phyloP scores from a whole-genome alignment of 2,329 filamentous ascomycete genomes.

The Penicillium sp. region DNA sequence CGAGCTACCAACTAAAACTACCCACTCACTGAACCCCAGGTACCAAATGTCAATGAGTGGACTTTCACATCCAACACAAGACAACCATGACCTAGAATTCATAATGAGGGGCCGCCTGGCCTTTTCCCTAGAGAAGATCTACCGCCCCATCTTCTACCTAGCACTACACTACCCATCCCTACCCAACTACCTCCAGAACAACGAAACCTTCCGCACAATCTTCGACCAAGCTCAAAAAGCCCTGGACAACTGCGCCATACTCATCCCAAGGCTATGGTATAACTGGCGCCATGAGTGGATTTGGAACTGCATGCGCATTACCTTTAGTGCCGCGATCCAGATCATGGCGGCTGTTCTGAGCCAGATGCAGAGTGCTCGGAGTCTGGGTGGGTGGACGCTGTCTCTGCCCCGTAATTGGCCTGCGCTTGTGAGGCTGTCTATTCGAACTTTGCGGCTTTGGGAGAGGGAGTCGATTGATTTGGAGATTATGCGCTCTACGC shows the following conservation, averaged over 20 bases:
- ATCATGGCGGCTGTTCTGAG: slow-evolving; percentile 19
- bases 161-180: slow-evolving; percentile 20
- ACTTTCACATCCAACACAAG: slow-evolving; percentile 2
- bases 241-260: slow-evolving; percentile 16
- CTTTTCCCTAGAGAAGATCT: slow-evolving; percentile 19
- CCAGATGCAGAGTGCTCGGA: slow-evolving; percentile 5
- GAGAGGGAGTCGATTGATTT: slow-evolving; percentile 17
- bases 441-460: slow-evolving; percentile 19
- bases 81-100: slow-evolving; percentile 17
- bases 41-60: slow-evolving; percentile 14
- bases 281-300: slow-evolving; percentile 24
- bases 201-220: slow-evolving; percentile 7
- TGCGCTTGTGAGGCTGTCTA: slow-evolving; percentile 17
- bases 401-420: slow-evolving; percentile 16
- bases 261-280: slow-evolving; percentile 21
- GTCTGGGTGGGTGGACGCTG: slow-evolving; percentile 7
- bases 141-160: slow-evolving; percentile 21
- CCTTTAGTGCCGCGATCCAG: slow-evolving; percentile 19
- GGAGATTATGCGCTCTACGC: slow-evolving; percentile 17
- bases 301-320: slow-evolving; percentile 17
- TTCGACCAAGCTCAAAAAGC: slow-evolving; percentile 18
- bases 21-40: slow-evolving; percentile 7
- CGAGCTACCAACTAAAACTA: background rate
- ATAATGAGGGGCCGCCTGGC: slow-evolving; percentile 15
- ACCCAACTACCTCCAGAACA: slow-evolving; percentile 13